Conservation (phyloP, 2,329 filamentous ascomycete genomes). For the Botrytis tulipae region DNA sequence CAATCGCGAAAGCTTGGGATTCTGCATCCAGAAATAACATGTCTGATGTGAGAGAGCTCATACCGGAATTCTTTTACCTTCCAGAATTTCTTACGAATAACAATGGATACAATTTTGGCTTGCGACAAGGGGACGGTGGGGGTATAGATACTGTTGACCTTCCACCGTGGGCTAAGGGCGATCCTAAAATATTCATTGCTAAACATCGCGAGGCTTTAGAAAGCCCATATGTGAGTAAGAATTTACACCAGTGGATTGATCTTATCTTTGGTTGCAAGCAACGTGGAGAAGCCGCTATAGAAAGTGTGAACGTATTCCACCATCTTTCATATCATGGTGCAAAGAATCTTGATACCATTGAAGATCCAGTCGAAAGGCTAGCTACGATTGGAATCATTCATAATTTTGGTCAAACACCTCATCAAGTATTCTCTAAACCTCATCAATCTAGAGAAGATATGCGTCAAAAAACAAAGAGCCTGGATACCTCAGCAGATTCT, state of each 20-base stretch:
- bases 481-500: slow-evolving; percentile 76
- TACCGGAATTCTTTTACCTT: slow-evolving; percentile 95
- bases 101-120: slow-evolving; percentile 91
- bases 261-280: slow-evolving; percentile 94
- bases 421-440: slow-evolving; percentile 83
- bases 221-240: slow-evolving; percentile 85
- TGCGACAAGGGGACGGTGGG: slow-evolving; percentile 74
- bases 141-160: slow-evolving; percentile 82
- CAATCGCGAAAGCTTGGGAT: slow-evolving; percentile 84
- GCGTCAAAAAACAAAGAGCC: slow-evolving; percentile 60
- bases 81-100: slow-evolving; percentile 93
- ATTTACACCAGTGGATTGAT: slow-evolving; percentile 94
- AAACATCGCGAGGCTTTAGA: slow-evolving; percentile 96
- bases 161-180: slow-evolving; percentile 96
- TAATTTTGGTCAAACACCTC: slow-evolving; percentile 96
- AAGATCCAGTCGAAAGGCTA: slow-evolving; percentile 80
- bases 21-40: slow-evolving; percentile 88
- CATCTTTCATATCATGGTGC: slow-evolving; percentile 93
- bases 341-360: slow-evolving; percentile 86
- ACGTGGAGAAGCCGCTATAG: slow-evolving; percentile 84
- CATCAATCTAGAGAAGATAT: slow-evolving; percentile 75
- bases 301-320: slow-evolving; percentile 93
- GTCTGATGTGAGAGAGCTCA: slow-evolving; percentile 90
- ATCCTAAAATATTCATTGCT: slow-evolving; percentile 90
- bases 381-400: slow-evolving; percentile 96